Evolutionary conservation across 2,329 filamentous ascomycete genomes (phyloP), one percentile per base, ranked within the genome.

Genomic region (Thielaviopsis populi): DNA sequence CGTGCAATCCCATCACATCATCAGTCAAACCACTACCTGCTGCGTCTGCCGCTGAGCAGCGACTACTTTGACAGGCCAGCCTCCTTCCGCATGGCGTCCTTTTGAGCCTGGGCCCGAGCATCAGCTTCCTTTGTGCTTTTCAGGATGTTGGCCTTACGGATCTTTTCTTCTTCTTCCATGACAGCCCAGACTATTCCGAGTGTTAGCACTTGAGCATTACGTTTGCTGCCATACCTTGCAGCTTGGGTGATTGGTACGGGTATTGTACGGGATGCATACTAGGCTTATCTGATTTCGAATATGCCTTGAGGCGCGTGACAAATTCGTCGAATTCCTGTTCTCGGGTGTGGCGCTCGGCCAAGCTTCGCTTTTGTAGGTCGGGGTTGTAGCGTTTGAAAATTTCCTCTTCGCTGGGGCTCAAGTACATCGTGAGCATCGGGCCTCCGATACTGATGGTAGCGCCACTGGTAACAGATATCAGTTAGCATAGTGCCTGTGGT

Each of bases 361-460:
- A 77, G 67, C 88, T 91, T 71, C 88, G 83, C 74, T 89, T 88
- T 72, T 94, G 88, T n/a, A 99, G 81, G 41, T 97, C 94, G 0
- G 92, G 92, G 74, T 92, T 97, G 77, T 97, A 97, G 74, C 81
- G 84, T 77, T 89, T 80, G 79, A 95, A 91, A 50, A 99, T 81
- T 76, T 97, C 91, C 74, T 96, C 94, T 69, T 96, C 91, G 13
- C 88, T 87, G 1, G 94, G 94, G 56, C 82, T 82, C 58, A 95
- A 77, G 73, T 85, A 95, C 75, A 86, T 83, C 53, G 92, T 87
- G 62, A 97, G 77, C 17, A 87, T 86, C 27, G 94, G 94, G 2
- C 94, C 94, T 62, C 94, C 94, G 66, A 96, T 80, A 70, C 84
- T 86, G 69, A 94, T 79, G 58, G 79, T 74, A 50, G 78, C 79